Evolutionary conservation across 2,329 filamentous ascomycete species (phyloP).

Genomic region (Lasiodiplodia sp.): DNA sequence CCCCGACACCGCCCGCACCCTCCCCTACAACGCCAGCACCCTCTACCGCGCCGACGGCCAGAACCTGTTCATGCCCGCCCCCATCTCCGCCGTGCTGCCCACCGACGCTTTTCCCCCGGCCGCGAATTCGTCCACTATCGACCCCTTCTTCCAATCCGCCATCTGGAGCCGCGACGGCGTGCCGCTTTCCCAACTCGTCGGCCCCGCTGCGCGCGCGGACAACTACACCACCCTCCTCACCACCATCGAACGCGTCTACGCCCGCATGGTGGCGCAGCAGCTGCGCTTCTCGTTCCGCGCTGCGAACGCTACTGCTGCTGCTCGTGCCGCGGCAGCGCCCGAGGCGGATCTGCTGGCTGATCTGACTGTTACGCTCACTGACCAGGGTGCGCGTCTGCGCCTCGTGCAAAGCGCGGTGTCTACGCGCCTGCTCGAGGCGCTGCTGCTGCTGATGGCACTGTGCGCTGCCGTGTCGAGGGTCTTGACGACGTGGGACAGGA

Average conservation of each 20-base stretch:
- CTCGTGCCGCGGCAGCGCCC: neutral
- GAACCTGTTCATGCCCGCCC: too few species aligned
- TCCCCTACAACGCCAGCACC: neutral
- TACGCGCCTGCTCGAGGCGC: neutral
- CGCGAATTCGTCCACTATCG: neutral
- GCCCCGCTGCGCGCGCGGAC: neutral
- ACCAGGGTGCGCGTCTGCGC: neutral
- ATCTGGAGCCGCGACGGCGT: neutral
- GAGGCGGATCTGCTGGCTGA: neutral
- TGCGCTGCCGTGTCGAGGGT: neutral
- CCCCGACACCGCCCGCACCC: neutral
- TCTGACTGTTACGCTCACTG: neutral
- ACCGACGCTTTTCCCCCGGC: neutral
- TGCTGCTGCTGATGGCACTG: neutral
- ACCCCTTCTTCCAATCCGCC: conserved; percentile 1
- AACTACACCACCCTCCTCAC: neutral
- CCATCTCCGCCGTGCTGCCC: neutral
- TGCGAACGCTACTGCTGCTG: neutral
- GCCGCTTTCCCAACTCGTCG: neutral
- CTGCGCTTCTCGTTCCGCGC: neutral
- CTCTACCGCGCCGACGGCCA: neutral
- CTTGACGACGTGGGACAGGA: neutral
- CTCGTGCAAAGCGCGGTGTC: neutral
- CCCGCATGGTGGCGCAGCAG: neutral
- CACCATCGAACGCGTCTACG: neutral